Conservation (phyloP, 352 stramenopile species). For the Phytopythium delawarense region DNA sequence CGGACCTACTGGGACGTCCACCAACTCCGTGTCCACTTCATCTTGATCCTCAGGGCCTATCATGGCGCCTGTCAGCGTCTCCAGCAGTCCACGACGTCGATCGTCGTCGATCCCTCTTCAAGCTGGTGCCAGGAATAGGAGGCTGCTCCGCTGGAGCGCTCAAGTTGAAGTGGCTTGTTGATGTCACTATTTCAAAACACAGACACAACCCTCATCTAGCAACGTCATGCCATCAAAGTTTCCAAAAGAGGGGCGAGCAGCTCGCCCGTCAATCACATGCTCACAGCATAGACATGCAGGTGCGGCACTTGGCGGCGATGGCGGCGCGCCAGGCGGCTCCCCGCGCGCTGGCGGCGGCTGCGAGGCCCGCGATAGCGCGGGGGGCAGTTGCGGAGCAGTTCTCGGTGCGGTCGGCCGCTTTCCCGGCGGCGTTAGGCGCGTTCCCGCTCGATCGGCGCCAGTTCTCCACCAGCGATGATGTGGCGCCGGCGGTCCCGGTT, state of each 20-base stretch:
- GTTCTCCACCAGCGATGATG: slow-evolving; percentile 27
- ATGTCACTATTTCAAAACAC: slow-evolving; percentile 2
- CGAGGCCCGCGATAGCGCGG: background rate
- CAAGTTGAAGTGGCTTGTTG: background rate
- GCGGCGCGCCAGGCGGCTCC: slow-evolving; percentile 2
- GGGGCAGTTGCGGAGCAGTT: background rate
- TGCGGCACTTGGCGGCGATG: slow-evolving; percentile 5
- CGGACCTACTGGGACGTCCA: background rate
- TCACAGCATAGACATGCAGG: slow-evolving; percentile 2
- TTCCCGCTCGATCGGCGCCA: slow-evolving; percentile 23
- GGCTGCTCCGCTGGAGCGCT: background rate
- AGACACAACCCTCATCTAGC: background rate
- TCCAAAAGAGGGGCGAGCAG: background rate
- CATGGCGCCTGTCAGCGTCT: background rate
- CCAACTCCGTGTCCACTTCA: background rate
- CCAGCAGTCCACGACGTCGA: background rate
- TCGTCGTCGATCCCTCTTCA: background rate
- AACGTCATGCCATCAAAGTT: background rate
- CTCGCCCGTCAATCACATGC: background rate
- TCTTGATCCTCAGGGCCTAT: background rate
- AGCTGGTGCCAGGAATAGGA: background rate
- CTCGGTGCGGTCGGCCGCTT: background rate
- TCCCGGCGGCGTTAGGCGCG: slow-evolving; percentile 3
- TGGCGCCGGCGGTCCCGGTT: slow-evolving; percentile 6
- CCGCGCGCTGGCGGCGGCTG: background rate